Conservation (phyloP, 257 asterid species). For the Solanum bulbocastanum region DNA sequence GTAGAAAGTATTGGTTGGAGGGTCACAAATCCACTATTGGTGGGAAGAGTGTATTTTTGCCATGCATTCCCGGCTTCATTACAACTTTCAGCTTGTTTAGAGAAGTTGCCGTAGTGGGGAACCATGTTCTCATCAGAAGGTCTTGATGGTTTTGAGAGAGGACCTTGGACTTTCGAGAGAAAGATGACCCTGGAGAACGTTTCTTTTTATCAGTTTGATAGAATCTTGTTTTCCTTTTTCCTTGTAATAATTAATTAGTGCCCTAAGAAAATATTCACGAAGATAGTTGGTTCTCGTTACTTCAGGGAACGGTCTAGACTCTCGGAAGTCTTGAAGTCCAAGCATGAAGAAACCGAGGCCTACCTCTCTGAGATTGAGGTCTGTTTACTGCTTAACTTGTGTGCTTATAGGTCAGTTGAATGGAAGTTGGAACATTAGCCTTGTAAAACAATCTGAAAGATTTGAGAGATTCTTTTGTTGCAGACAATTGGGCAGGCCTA, state of each 20-base stretch:
- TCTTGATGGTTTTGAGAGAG: background rate
- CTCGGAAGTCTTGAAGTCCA: constrained; percentile 60
- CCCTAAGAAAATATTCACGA: background rate
- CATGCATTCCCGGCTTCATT: background rate
- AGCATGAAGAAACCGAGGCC: constrained; percentile 91
- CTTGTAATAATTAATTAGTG: background rate
- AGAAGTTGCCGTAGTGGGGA: background rate
- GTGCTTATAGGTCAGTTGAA: background rate
- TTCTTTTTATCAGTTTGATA: background rate
- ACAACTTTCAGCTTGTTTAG: background rate
- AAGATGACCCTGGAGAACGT: background rate
- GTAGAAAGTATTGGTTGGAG: background rate
- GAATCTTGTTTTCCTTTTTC: background rate
- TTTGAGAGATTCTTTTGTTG: constrained; percentile 14
- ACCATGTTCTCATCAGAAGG: background rate
- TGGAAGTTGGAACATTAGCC: background rate
- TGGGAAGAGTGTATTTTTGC: background rate
- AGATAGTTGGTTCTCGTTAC: constrained; percentile 1
- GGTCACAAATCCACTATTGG: background rate
- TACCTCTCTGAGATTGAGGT: constrained; percentile 97
- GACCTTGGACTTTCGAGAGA: background rate
- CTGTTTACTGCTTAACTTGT: background rate
- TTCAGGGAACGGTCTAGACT: constrained; percentile 67
- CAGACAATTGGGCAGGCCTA: constrained; percentile 98
- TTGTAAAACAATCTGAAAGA: background rate